phyloP scores from a whole-genome alignment of 371 early-diverging fungal species.

The Encephalitozoon hellem region DNA sequence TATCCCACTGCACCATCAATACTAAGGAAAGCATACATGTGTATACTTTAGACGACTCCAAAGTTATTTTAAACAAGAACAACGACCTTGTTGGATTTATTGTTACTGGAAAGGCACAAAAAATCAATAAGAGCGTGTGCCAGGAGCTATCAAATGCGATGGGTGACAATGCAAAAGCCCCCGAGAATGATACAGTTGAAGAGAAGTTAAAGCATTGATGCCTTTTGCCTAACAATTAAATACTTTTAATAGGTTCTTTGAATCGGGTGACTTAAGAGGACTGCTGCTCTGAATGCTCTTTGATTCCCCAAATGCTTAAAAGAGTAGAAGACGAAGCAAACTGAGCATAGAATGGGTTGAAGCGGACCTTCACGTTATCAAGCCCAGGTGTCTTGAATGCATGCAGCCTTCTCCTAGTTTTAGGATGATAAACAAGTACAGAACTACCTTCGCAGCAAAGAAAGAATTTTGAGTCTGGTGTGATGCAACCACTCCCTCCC shows the following conservation, averaged over 20 bases:
- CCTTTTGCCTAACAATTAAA: not conserved
- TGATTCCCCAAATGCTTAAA: not conserved
- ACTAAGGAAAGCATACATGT: not conserved
- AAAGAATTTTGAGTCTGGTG: slow-evolving; percentile 20
- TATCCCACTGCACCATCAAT: slow-evolving; percentile 2
- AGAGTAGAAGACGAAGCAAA: slow-evolving; percentile 1
- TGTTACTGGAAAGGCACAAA: slow-evolving; percentile 5
- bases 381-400: not conserved
- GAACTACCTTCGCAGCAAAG: slow-evolving; percentile 11
- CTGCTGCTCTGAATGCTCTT: not conserved
- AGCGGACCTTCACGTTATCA: not conserved
- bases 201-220: not conserved
- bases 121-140: not conserved
- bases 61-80: slow-evolving; percentile 15
- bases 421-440: slow-evolving; percentile 28
- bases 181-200: not conserved
- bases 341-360: slow-evolving; percentile 22
- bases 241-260: not conserved
- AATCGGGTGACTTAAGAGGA: too few species aligned
- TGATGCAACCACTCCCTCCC: slow-evolving; percentile 4
- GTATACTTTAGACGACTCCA: slow-evolving; percentile 1
- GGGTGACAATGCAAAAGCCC: not conserved
- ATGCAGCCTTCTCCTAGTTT: slow-evolving; percentile 1
- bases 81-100: slow-evolving; percentile 18
- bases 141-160: not conserved